Conservation (phyloP, 148 eudicot genomes). For the Persicaria tinctoria region DNA sequence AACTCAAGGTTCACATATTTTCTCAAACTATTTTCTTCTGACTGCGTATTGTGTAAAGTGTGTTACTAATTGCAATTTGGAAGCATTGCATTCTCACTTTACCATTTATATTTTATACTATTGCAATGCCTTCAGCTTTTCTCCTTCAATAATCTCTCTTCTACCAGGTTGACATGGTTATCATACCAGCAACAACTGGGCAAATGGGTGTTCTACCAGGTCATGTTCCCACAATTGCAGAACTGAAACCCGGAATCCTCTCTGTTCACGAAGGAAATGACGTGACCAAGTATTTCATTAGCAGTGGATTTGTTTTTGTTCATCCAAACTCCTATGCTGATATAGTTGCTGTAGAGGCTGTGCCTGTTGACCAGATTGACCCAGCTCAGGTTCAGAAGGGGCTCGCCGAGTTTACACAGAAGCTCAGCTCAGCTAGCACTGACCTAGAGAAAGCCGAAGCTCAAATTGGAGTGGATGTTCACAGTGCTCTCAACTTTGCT, state of each 20-base stretch:
- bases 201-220: constrained; percentile 86
- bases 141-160: background rate
- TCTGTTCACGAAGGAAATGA: constrained; percentile 67
- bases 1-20: background rate
- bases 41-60: background rate
- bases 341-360: constrained; percentile 79
- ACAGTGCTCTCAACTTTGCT: constrained; percentile 59
- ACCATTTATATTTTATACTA: background rate
- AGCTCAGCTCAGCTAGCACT: constrained; percentile 68
- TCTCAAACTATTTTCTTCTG: background rate
- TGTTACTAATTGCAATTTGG: background rate
- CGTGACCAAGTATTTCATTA: constrained; percentile 56
- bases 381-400: constrained; percentile 66
- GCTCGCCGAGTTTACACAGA: constrained; percentile 72
- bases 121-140: background rate
- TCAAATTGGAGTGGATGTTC: constrained; percentile 56
- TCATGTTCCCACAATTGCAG: constrained; percentile 63
- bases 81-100: background rate
- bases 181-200: constrained; percentile 67
- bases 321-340: constrained; percentile 73
- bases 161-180: constrained; percentile 74
- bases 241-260: constrained; percentile 68
- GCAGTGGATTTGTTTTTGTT: constrained; percentile 75
- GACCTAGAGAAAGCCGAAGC: constrained; percentile 51
- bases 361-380: constrained; percentile 70